Conservation (phyloP, 306 rosid genomes). For the Dryas octopetala region DNA sequence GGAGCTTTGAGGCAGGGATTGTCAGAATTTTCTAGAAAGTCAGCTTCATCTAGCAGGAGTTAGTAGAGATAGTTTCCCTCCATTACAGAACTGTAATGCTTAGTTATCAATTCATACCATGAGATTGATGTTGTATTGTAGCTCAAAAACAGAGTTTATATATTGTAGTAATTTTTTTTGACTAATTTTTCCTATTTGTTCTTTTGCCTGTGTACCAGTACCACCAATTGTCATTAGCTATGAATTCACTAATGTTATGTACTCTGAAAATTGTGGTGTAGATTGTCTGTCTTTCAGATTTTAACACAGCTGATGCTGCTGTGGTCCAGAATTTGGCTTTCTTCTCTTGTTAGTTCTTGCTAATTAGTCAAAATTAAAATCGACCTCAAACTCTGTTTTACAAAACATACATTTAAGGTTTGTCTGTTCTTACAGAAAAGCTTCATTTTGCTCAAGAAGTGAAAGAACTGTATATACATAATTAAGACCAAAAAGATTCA, state of each 20-base stretch:
- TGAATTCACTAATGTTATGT: no score
- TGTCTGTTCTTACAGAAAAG: not conserved
- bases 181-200: not conserved
- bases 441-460: not conserved
- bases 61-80: slow-evolving; percentile 34
- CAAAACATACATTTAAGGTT: not conserved
- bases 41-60: slow-evolving; percentile 48
- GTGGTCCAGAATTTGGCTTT: not conserved
- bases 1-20: slow-evolving; percentile 63
- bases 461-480: not conserved
- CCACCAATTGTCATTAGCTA: not conserved
- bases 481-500: not conserved
- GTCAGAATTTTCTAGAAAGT: slow-evolving; percentile 46
- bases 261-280: no score
- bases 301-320: not conserved
- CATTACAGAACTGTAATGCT: not conserved
- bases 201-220: not conserved
- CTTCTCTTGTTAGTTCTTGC: not conserved
- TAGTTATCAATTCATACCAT: not conserved
- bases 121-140: not conserved
- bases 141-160: not conserved
- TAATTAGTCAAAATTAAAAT: not conserved
- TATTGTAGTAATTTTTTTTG: not conserved
- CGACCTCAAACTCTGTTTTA: not conserved
- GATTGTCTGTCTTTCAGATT: no score